A percentile compares a stretch with the other conserved stretches of the same genome.
Evolutionary conservation across 2,329 filamentous ascomycete genomes (phyloP).

Genomic region (Ceratocystis eucalypticola): DNA sequence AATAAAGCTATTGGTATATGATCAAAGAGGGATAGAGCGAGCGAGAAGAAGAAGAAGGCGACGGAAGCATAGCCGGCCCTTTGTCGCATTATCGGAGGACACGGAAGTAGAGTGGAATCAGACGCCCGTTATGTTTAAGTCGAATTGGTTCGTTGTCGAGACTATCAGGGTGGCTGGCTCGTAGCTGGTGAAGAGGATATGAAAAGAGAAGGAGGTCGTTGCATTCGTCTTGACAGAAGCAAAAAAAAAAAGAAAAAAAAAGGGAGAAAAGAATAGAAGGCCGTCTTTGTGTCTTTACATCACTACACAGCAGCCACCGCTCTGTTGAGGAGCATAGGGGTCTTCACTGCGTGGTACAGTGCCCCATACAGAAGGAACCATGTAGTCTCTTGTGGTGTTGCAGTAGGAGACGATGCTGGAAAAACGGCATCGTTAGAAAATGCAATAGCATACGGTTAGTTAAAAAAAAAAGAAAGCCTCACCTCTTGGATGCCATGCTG

Average conservation of each 20-base stretch:
- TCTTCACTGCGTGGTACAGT: slow-evolving; percentile 89
- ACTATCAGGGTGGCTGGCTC: neutral
- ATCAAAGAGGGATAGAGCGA: slow-evolving; percentile 5
- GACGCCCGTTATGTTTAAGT: neutral
- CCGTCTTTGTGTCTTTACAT: slow-evolving; percentile 47
- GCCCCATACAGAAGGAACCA: slow-evolving; percentile 96
- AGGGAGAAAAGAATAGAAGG: neutral
- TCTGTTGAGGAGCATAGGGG: slow-evolving; percentile 94
- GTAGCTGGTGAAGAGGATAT: neutral
- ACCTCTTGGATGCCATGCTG: slow-evolving; percentile 83
- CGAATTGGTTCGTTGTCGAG: neutral
- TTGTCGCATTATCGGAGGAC: neutral
- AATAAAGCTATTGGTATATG: slow-evolving; percentile 7
- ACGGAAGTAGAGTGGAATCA: slow-evolving; percentile 21
- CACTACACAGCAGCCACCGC: slow-evolving; percentile 81
- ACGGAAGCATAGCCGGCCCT: slow-evolving; percentile 18
- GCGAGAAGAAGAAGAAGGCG: slow-evolving; percentile 6
- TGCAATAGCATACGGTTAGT: slow-evolving; percentile 3
- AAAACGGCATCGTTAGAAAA: slow-evolving; percentile 1
- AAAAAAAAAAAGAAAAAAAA: neutral
- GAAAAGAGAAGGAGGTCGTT: neutral
- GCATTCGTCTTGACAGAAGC: slow-evolving; percentile 9
- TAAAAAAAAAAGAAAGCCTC: slow-evolving; percentile 27
- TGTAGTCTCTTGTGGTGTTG: slow-evolving; percentile 95
- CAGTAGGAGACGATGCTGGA: slow-evolving; percentile 91